Conservation (phyloP, 208 protist genomes). For the Trichomonas tenax region DNA sequence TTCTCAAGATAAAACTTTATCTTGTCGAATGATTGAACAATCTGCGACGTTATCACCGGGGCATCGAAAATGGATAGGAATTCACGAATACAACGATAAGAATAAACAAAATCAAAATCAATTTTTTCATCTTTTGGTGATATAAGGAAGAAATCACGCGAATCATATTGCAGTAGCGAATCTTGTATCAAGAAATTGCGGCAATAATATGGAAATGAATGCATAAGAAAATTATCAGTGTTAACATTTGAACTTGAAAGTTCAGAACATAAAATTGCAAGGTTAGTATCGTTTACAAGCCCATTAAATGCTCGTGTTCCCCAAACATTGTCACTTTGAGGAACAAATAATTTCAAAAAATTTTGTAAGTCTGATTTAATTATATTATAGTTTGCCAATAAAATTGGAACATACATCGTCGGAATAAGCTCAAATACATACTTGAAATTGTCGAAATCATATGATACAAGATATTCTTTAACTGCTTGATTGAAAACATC, state of each 20-base stretch:
- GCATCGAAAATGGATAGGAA: background rate
- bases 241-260: background rate
- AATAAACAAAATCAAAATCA: background rate
- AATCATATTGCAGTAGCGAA: background rate
- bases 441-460: background rate
- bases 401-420: background rate
- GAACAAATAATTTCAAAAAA: background rate
- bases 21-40: background rate
- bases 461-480: background rate
- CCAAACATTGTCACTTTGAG: background rate
- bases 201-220: background rate
- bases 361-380: background rate
- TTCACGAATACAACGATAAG: background rate
- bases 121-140: background rate
- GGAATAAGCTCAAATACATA: background rate
- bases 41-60: background rate
- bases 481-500: background rate
- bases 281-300: background rate
- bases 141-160: background rate
- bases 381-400: background rate
- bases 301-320: background rate
- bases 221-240: background rate
- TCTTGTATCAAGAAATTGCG: background rate
- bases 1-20: background rate
- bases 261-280: background rate